Conservation (phyloP, 2,329 filamentous ascomycete genomes). For the Nannizzia gypsea region DNA sequence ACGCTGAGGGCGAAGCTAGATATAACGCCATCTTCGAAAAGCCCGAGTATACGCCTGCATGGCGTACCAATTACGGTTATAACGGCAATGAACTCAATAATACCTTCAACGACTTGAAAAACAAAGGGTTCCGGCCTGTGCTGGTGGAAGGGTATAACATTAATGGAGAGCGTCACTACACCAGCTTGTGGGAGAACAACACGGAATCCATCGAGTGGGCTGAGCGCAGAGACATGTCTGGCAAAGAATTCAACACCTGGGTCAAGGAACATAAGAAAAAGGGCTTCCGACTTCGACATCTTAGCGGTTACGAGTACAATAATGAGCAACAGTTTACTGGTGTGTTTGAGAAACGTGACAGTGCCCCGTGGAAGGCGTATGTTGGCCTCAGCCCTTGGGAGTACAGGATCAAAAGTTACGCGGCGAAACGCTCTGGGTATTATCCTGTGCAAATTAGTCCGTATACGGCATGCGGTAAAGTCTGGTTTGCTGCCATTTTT, state of each 20-base stretch:
- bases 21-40: constrained; percentile 11
- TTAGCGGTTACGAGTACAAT: background rate
- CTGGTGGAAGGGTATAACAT: constrained; percentile 11
- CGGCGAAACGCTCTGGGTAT: constrained; percentile 8
- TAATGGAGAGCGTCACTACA: constrained; percentile 9
- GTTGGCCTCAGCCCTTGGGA: constrained; percentile 2
- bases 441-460: constrained; percentile 10
- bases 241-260: background rate
- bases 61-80: constrained; percentile 7
- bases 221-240: background rate
- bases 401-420: constrained; percentile 7
- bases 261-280: background rate
- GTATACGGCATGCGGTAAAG: constrained; percentile 7
- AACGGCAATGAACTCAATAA: constrained; percentile 5
- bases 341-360: constrained; percentile 7
- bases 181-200: constrained; percentile 12
- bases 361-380: constrained; percentile 6
- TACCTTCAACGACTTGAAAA: constrained; percentile 6
- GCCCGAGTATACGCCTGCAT: background rate
- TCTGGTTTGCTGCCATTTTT: constrained; percentile 10
- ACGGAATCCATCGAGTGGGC: background rate
- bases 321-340: constrained; percentile 3
- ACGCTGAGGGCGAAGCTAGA: background rate
- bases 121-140: constrained; percentile 10
- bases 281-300: background rate